These are phyloP conservation scores for Raphanus hybrid DNA, from an alignment of 441 rosid genomes.

Conservation along the genomic window DNA sequence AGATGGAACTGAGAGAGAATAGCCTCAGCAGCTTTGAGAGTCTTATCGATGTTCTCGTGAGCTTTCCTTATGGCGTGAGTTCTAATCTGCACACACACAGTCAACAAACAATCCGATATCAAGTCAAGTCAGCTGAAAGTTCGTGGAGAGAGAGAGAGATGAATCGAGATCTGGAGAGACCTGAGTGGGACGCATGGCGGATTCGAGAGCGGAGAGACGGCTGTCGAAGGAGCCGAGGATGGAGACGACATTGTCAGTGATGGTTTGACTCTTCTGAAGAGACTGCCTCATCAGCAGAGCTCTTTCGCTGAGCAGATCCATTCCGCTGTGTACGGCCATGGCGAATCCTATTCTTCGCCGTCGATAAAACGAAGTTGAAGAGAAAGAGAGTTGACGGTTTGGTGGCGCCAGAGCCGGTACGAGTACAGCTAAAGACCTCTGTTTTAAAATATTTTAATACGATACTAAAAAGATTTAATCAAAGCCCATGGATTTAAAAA, in stretches of 20 bases:
- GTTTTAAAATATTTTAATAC: background rate
- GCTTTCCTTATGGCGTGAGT: slow-evolving; percentile 96
- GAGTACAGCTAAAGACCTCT: background rate
- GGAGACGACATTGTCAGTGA: slow-evolving; percentile 81
- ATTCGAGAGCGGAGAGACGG: slow-evolving; percentile 95
- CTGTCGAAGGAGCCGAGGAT: slow-evolving; percentile 96
- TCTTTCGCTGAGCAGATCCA: slow-evolving; percentile 78
- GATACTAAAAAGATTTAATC: background rate
- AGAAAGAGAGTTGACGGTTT: slow-evolving; percentile 34
- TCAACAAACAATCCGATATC: slow-evolving; percentile 31
- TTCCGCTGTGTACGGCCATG: slow-evolving; percentile 47
- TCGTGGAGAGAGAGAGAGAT: background rate
- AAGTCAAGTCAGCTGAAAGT: slow-evolving; percentile 31
- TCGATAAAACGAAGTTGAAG: slow-evolving; percentile 12
- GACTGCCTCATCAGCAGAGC: slow-evolving; percentile 80
- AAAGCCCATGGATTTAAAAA: background rate
- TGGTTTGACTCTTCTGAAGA: slow-evolving; percentile 82
- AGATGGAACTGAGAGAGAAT: slow-evolving; percentile 77
- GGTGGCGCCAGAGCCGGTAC: slow-evolving; percentile 8
- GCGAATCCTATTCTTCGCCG: background rate
- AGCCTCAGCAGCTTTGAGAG: slow-evolving; percentile 89
- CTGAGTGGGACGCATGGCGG: slow-evolving; percentile 99
- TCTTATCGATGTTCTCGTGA: slow-evolving; percentile 93
- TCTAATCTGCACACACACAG: slow-evolving; percentile 59
- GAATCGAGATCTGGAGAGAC: slow-evolving; percentile 46